phyloP scores from a whole-genome alignment of 2,329 filamentous ascomycete genomes.

The Fusarium udum region DNA sequence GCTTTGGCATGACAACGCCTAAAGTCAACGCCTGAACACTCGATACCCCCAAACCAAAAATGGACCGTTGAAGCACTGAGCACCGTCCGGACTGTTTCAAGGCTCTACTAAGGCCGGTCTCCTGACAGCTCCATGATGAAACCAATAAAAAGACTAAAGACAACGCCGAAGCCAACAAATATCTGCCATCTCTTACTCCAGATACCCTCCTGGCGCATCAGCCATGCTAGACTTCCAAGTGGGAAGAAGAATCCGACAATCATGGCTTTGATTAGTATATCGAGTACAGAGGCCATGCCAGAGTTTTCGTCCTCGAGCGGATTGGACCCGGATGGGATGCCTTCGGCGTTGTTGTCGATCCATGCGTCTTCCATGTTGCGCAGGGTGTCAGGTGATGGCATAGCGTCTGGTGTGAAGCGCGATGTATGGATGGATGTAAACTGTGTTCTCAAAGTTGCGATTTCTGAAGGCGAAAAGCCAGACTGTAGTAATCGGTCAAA shows the following conservation, averaged over 20 bases:
- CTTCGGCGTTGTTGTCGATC: conserved; percentile 76
- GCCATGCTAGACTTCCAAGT: conserved; percentile 84
- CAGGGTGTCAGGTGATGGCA: conserved; percentile 81
- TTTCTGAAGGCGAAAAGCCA: conserved; percentile 84
- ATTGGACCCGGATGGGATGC: conserved; percentile 51
- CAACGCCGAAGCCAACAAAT: conserved; percentile 84
- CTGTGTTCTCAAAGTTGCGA: conserved; percentile 85
- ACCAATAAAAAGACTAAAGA: conserved; percentile 82
- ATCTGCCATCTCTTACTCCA: conserved; percentile 86
- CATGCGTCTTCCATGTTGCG: conserved; percentile 86
- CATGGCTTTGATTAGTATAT: conserved; percentile 88
- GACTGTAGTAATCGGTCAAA: conserved; percentile 87
- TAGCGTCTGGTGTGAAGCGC: conserved; percentile 85
- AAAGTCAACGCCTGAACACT: conserved; percentile 47
- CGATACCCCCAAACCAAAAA: conserved; percentile 51
- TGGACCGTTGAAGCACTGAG: background rate
- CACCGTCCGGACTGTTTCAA: background rate
- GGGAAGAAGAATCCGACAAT: conserved; percentile 96
- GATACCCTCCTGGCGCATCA: conserved; percentile 85
- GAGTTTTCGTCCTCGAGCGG: conserved; percentile 59
- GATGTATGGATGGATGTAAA: conserved; percentile 86
- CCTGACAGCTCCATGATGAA: conserved; percentile 64
- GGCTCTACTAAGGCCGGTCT: conserved; percentile 40
- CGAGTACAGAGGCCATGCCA: conserved; percentile 67
- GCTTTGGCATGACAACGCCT: background rate